Evolutionary conservation across 2,329 filamentous ascomycete species (phyloP), one percentile per base, ranked within the genome.

Genomic region (Trichoderma polysporum): DNA sequence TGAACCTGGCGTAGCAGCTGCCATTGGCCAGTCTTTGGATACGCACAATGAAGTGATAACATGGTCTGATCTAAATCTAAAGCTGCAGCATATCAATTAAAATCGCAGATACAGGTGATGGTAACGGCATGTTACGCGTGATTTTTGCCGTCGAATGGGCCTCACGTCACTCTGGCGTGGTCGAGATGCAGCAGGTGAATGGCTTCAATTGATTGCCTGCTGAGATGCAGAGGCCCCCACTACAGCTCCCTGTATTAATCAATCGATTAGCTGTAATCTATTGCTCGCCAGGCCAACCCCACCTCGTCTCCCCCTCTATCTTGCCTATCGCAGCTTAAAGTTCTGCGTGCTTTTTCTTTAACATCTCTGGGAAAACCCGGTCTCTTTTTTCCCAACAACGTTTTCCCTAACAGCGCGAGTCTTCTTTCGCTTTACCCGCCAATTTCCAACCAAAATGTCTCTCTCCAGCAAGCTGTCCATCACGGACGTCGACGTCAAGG

Each of bases 391-490:
- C 66, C n/a, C n/a, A n/a, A 68, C 52, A 25, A 68, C 53, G 39
- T 35, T 62, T 49, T 54, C 10, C 50, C 56, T 33, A 68, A 64
- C 47, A 66, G 47, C 57, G 68, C 37, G 62, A 58, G 39, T 61
- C 35, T 47, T 58, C 29, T 41, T 25, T n/a, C 67, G 39, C 54
- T 37, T 61, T 12, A 15, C 39, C 57, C 33, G 25, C n/a, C 65
- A 54, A 56, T 47, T 54, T 59, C 49, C 66, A 64, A 68, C 71
- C 78, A 88, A 76, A 69, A 99, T 99, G 95, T 98, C 95, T 89
- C 92, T 99, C 79, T 92, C 94, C 76, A 97, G 90, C 88, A 99
- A 99, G 88, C 92, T 99, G 76, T 92, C 93, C 74, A 97, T 99
- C 82, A 92, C 89, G 73, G 94, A 99, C 79, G 90, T 97, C 77